Conservation (phyloP, 495 filamentous ascomycete genomes). For the Thermochaetoides thermophila region DNA sequence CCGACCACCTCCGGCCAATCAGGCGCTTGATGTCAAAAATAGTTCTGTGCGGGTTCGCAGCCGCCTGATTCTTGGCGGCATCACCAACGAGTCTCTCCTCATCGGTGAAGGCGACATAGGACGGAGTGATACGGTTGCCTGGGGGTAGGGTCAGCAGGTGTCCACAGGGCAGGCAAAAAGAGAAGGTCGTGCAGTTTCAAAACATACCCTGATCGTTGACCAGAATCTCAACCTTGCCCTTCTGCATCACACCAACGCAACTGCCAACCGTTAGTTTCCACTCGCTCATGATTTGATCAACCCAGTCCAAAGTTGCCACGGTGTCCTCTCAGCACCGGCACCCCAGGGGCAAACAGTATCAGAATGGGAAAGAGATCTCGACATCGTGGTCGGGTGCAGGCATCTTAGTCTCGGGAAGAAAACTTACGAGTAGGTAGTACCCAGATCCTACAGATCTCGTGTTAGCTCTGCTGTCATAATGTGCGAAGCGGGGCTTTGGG, state of each 20-base stretch:
- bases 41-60: conserved; percentile 76
- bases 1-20: conserved; percentile 77
- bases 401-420: not conserved
- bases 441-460: conserved; percentile 50
- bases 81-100: conserved; percentile 96
- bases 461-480: conserved; percentile 10
- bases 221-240: conserved; percentile 94
- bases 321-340: conserved; percentile 8
- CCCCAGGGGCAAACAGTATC: no score
- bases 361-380: no score
- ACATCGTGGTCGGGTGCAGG: conserved; percentile 3
- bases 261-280: no score
- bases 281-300: no score
- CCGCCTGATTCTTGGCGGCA: conserved; percentile 98
- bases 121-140: conserved; percentile 97
- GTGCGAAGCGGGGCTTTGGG: no score
- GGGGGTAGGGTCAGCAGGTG: conserved; percentile 3
- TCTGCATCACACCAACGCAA: conserved; percentile 95
- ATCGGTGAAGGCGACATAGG: conserved; percentile 96
- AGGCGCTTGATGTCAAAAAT: conserved; percentile 92
- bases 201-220: conserved; percentile 66
- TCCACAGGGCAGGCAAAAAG: not conserved
- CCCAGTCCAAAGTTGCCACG: no score
- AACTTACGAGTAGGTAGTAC: conserved; percentile 85
- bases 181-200: not conserved